Conservation (phyloP, 352 stramenopile genomes). For the Pythium scleroteichum region DNA sequence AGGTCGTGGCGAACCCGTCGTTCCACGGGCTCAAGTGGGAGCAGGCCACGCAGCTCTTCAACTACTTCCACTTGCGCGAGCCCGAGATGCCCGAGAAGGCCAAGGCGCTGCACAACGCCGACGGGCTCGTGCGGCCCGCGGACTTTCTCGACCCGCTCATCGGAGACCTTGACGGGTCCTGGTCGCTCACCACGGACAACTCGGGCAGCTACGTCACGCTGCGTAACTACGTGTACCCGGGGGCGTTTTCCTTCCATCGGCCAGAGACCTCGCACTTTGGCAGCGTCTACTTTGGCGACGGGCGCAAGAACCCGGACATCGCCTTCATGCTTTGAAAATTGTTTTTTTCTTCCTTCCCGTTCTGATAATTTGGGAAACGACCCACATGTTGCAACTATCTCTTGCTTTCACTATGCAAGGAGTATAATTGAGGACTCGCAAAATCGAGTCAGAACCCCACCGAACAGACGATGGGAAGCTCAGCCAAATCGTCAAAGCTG, state of each 20-base stretch:
- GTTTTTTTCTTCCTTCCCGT: constrained; percentile 4
- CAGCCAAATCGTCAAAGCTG: too few relatives aligned
- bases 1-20: constrained; percentile 63
- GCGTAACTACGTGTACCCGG: constrained; percentile 66
- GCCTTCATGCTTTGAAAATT: constrained; percentile 55
- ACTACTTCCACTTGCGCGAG: constrained; percentile 78
- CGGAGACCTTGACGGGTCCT: constrained; percentile 65
- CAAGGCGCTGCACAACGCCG: constrained; percentile 49
- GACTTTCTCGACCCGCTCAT: constrained; percentile 75
- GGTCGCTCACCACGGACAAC: constrained; percentile 67
- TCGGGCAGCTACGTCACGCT: constrained; percentile 57
- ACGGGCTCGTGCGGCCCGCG: constrained; percentile 60
- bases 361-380: neutral
- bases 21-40: constrained; percentile 75
- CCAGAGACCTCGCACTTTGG: constrained; percentile 53
- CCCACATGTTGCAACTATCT: too few relatives aligned
- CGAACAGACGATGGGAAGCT: too few relatives aligned
- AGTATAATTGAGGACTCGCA: too few relatives aligned
- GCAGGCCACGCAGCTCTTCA: constrained; percentile 59
- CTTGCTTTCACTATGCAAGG: too few relatives aligned
- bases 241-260: constrained; percentile 65
- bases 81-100: constrained; percentile 61
- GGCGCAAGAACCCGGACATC: constrained; percentile 70
- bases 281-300: constrained; percentile 79
- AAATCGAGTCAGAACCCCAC: too few relatives aligned